phyloP scores from a whole-genome alignment of 1,139 yeast species.

The Taphrina populina region DNA sequence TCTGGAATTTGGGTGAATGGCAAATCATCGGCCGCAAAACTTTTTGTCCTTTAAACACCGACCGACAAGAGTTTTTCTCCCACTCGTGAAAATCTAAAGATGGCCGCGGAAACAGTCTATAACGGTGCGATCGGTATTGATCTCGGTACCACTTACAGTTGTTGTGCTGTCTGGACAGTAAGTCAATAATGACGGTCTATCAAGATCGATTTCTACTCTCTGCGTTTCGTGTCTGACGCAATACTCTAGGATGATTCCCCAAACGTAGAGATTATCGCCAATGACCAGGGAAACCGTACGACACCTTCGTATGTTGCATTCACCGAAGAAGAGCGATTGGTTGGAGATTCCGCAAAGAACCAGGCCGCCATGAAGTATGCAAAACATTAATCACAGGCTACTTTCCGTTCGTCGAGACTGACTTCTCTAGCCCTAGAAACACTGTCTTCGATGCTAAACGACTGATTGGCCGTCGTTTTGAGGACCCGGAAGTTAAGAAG shows the following conservation, averaged over 20 bases:
- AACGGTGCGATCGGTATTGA: conserved; percentile 99
- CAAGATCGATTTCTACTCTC: conserved; percentile 12
- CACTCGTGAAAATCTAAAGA: conserved; percentile 7
- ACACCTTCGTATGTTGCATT: conserved; percentile 98
- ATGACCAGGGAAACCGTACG: conserved; percentile 99
- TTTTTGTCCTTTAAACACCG: not conserved
- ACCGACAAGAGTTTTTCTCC: too few relatives aligned
- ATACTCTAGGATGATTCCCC: conserved; percentile 62
- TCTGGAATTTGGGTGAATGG: too few relatives aligned
- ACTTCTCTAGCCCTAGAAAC: conserved; percentile 72
- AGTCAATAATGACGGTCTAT: not conserved
- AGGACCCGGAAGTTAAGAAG: conserved; percentile 86
- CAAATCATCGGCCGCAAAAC: not conserved
- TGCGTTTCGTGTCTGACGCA: conserved; percentile 59
- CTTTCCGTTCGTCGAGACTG: not conserved
- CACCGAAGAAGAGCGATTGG: conserved; percentile 95
- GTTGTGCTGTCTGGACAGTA: conserved; percentile 37
- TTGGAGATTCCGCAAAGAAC: conserved; percentile 99
- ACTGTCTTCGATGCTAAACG: conserved; percentile 97
- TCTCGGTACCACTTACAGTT: conserved; percentile 88
- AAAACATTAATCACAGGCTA: not conserved
- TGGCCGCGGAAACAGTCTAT: conserved; percentile 48
- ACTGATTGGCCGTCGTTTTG: conserved; percentile 92
- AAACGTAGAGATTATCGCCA: conserved; percentile 79
- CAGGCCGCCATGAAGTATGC: conserved; percentile 74